phyloP scores from a whole-genome alignment of 176 grass and related monocot species.

The Aegilops sharonensis region DNA sequence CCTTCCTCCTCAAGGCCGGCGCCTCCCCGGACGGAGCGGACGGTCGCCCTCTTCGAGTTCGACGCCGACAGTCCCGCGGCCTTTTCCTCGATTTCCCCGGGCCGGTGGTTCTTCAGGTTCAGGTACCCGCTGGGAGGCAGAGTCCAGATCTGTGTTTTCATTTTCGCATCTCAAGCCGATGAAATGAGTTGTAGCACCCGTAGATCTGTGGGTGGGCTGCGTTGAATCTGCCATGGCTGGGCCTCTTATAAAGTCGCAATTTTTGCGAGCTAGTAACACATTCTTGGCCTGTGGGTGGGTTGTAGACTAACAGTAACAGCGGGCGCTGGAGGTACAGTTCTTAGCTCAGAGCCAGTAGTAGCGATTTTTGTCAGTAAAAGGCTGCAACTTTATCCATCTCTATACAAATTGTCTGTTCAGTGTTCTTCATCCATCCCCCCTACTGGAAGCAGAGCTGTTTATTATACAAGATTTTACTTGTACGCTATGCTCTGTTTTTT shows the following conservation, averaged over 20 bases:
- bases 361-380: background rate
- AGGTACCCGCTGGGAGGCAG: background rate
- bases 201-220: background rate
- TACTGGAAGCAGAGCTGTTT: background rate
- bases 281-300: background rate
- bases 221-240: background rate
- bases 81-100: background rate
- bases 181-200: background rate
- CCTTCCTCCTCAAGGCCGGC: background rate
- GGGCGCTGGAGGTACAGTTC: background rate
- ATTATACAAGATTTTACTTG: background rate
- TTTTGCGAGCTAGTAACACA: background rate
- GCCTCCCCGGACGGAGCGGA: background rate
- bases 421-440: background rate
- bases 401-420: background rate
- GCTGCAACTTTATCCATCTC: background rate
- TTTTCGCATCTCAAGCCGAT: background rate
- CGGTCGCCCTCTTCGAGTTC: background rate
- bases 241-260: background rate
- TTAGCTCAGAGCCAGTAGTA: background rate
- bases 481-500: background rate
- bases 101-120: too few relatives aligned
- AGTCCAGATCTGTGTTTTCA: background rate
- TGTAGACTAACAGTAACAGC: too few relatives aligned
- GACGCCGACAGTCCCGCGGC: background rate